phyloP scores from a whole-genome alignment of 768 basidiomycete species.

The Myochromella boudieri region DNA sequence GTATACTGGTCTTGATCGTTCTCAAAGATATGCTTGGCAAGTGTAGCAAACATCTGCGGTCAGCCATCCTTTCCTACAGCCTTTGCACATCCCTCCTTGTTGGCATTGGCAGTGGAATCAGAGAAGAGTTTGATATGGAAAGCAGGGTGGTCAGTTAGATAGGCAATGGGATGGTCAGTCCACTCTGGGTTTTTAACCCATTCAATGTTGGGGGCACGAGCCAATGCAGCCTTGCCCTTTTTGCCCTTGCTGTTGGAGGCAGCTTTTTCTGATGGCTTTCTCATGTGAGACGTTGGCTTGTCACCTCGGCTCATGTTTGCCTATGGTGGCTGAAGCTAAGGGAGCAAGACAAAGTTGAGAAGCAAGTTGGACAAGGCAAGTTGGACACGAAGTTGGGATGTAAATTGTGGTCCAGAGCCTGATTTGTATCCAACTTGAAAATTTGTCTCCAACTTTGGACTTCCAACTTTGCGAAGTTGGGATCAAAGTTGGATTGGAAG shows the following conservation, averaged over 20 bases:
- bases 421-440: background rate
- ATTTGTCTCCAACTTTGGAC: background rate
- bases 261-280: background rate
- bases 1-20: slow-evolving; percentile 11
- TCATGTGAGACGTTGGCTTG: background rate
- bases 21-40: slow-evolving; percentile 23
- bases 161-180: background rate
- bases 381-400: background rate
- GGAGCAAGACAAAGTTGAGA: background rate
- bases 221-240: too few relatives aligned
- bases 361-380: background rate
- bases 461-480: background rate
- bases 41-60: slow-evolving; percentile 11
- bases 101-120: slow-evolving; percentile 24
- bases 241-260: background rate
- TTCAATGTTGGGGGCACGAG: background rate
- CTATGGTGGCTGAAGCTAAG: background rate
- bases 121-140: slow-evolving; percentile 17
- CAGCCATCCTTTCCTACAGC: slow-evolving; percentile 19
- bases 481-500: too few relatives aligned
- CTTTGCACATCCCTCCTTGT: slow-evolving; percentile 20
- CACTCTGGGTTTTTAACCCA: background rate
- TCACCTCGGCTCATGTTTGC: background rate
- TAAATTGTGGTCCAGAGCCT: too few relatives aligned
- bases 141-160: slow-evolving; percentile 19